Evolutionary conservation across 805 yeast species (phyloP).

Genomic region (Saccharomycopsis javanensis): DNA sequence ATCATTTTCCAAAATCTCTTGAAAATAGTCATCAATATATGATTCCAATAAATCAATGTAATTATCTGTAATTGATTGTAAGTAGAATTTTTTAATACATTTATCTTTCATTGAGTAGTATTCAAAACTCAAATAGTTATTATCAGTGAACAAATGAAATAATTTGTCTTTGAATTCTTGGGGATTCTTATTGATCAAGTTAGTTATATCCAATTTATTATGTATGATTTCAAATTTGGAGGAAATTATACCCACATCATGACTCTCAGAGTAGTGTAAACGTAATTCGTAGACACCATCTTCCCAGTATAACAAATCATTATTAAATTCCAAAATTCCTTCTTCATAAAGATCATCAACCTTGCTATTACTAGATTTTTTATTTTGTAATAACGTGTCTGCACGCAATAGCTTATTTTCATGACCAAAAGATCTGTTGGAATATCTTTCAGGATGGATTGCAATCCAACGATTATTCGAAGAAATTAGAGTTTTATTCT

Average conservation of each 20-base stretch:
- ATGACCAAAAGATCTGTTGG: slow-evolving; percentile 20
- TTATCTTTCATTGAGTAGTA: background rate
- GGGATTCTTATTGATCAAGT: slow-evolving; percentile 10
- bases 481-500: slow-evolving; percentile 46
- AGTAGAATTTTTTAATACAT: background rate
- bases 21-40: slow-evolving; percentile 12
- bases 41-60: slow-evolving; percentile 6
- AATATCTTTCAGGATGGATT: slow-evolving; percentile 29
- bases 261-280: slow-evolving; percentile 57
- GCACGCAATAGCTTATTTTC: slow-evolving; percentile 12
- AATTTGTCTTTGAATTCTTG: slow-evolving; percentile 12
- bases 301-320: slow-evolving; percentile 46
- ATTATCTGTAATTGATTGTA: slow-evolving; percentile 3
- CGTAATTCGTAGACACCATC: slow-evolving; percentile 67
- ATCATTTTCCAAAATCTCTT: background rate
- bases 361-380: slow-evolving; percentile 8
- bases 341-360: slow-evolving; percentile 21
- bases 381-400: background rate
- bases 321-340: slow-evolving; percentile 43
- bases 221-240: slow-evolving; percentile 54
- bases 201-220: slow-evolving; percentile 27
- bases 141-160: slow-evolving; percentile 1
- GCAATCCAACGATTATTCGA: slow-evolving; percentile 62
- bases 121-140: slow-evolving; percentile 11
- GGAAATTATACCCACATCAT: slow-evolving; percentile 58